Percentiles rank a stretch among this genome's conserved stretches.
Conservation (phyloP, 176 grass and related monocot genomes). For the Cymbopogon citratus region DNA sequence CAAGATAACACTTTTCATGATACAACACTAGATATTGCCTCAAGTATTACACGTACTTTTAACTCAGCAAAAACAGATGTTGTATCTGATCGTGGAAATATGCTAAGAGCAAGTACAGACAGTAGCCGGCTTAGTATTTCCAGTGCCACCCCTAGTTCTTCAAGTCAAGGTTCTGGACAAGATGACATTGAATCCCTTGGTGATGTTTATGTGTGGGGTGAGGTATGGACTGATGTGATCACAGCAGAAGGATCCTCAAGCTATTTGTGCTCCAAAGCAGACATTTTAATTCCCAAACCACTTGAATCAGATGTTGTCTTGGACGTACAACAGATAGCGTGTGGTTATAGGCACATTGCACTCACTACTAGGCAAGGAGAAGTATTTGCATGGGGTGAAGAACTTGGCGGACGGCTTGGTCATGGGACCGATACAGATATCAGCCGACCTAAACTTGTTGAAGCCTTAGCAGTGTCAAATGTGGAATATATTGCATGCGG, state of each 20-base stretch:
- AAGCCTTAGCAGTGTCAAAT: conserved; percentile 59
- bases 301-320: conserved; percentile 87
- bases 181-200: conserved; percentile 91
- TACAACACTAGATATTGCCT: conserved; percentile 44
- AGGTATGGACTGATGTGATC: conserved; percentile 68
- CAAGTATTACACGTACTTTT: conserved; percentile 42
- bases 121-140: conserved; percentile 75
- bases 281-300: conserved; percentile 68
- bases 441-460: conserved; percentile 69
- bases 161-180: conserved; percentile 63
- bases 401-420: conserved; percentile 60
- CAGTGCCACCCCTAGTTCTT: conserved; percentile 64
- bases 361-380: conserved; percentile 85
- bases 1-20: conserved; percentile 35
- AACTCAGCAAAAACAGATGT: conserved; percentile 61
- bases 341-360: conserved; percentile 69
- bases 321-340: conserved; percentile 74
- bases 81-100: conserved; percentile 55
- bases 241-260: conserved; percentile 40
- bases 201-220: conserved; percentile 94
- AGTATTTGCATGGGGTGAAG: conserved; percentile 91
- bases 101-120: conserved; percentile 76
- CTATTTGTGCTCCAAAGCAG: conserved; percentile 41
- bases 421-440: conserved; percentile 62
- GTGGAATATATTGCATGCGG: conserved; percentile 78